Base-by-base conservation (phyloP, 805 yeast genomes). In the Lipomyces lipofer region DNA sequence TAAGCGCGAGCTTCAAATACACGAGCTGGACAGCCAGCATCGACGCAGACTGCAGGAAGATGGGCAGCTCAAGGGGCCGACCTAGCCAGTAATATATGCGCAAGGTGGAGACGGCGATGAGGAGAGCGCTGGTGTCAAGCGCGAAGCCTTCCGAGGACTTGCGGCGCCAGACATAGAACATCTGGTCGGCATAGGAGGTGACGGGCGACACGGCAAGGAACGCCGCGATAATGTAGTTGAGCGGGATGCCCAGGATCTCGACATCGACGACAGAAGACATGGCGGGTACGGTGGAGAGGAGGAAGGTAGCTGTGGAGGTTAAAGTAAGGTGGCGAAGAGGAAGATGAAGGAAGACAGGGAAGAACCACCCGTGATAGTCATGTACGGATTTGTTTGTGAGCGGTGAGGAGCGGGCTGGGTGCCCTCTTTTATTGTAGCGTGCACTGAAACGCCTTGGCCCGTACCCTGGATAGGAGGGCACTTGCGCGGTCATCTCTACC, bases 71-170 rank as follows among this genome's bases (percentile, higher is more conserved):
- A 67, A 84, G 90, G 0, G 96, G 96, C 43, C 84, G 79, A 47
- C 88, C 83, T 58, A 85, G 69, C 73, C 85, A 91, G 72, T 88
- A 90, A 52, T 82, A 81, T 25, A 90, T 83, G 60, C 95, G 75
- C 43, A 89, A 71, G 4, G 83, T 79, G 39, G 89, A 79, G 0
- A 96, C 84, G 59, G 88, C 75, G 58, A 90, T 68, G 96, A 91
- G 89, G 5, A 96, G 88, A 5, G 89, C 91, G 71, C 97, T 91
- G 9, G 91, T 87, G 70, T 91, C 97, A n/a, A 89, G 75, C 4
- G 95, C 86, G 66, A 90, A 89, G 21, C 97, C 97, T 21, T 80
- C 75, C 1, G 92, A 79, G 0, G 90, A 78, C 66, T 83, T 74
- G 30, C 80, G 78, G 44, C 77, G 73, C 63, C 82, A 78, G 12